Evolutionary conservation across 2,329 filamentous ascomycete species (phyloP), one percentile per base, ranked within the genome.

Genomic region (Fusarium torreyae): DNA sequence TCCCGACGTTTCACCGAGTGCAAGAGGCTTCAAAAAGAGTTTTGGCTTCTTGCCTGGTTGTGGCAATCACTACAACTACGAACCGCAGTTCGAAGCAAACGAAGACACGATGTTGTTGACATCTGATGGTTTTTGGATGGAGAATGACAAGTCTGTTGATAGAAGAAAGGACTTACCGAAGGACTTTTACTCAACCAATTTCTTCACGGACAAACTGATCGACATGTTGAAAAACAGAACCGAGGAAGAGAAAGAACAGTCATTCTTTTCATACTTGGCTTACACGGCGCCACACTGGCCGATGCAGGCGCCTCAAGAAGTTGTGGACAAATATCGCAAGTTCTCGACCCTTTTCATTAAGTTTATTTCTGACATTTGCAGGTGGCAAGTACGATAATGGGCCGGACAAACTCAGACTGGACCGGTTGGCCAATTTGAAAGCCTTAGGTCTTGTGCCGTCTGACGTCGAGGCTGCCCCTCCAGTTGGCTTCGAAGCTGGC

Each of bases 1-100:
- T 15, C 24, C 36, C 9, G 56, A 60, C 6, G 24, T 48, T 15
- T 36, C 48, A 0, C 56, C 17, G 75, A 80, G 8, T 78, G 78
- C 62, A 9, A 44, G 66, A 26, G 82, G 83, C 8, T 84, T 84
- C 51, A 77, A 81, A 40, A 77, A 79, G 36, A 77, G 74, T 33
- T 82, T 83, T 57, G 77, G 76, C 3, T 81, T 82, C 58, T 71
- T 84, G 6, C 80, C 82, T 3, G 81, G 80, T 5, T 81, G 78
- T 48, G 77, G 77, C 8, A 89, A 88, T 58, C 86, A 88, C 69
- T 88, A 86, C 64, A 85, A 81, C 31, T 88, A 83, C 57, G 85
- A 87, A 71, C 86, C 83, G 9, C 73, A 75, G 40, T 60, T 20
- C n/a, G 39, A 53, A 17, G 11, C 38, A 73, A 74, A 36, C 87